Percentiles rank a stretch among this genome's conserved stretches.
Conservation (phyloP, 73 alveolate species). For the Symbiodinium pilosum region DNA sequence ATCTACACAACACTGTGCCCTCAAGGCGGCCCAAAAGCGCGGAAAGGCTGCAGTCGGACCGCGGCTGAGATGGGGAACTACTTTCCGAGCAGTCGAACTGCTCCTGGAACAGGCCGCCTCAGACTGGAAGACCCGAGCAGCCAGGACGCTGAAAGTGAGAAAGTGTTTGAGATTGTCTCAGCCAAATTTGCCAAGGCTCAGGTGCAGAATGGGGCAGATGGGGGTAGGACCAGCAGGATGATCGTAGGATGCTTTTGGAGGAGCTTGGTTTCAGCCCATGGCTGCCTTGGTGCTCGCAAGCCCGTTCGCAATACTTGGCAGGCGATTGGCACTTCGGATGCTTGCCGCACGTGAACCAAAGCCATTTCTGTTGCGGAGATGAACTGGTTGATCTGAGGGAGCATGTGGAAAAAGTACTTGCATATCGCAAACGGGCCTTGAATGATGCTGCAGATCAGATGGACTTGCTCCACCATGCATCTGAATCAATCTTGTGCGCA, state of each 20-base stretch:
- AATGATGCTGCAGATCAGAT: slow-evolving; percentile 86
- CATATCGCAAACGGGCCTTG: slow-evolving; percentile 65
- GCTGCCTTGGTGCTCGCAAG: slow-evolving; percentile 52
- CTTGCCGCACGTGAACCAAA: slow-evolving; percentile 76
- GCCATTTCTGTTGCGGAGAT: slow-evolving; percentile 69
- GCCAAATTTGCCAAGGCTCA: background rate
- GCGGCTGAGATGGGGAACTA: background rate
- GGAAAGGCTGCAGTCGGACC: background rate
- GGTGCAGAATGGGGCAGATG: background rate
- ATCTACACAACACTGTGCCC: too few species aligned
- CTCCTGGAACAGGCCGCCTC: background rate
- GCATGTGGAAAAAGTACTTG: slow-evolving; percentile 44
- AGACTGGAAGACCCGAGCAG: slow-evolving; percentile 11
- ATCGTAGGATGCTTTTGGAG: background rate
- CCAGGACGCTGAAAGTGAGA: background rate
- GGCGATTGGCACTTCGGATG: slow-evolving; percentile 94
- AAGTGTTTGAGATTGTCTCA: too few species aligned
- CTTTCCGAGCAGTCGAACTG: background rate
- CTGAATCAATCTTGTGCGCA: background rate
- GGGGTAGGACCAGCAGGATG: background rate
- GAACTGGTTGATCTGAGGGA: slow-evolving; percentile 75
- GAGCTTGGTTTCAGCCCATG: background rate
- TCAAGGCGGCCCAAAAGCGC: background rate
- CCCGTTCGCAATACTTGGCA: slow-evolving; percentile 33
- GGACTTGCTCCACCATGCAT: background rate